These are phyloP conservation scores for Phytophthora ohioensis DNA, from an alignment of 352 stramenopile species.

Conservation along the genomic window DNA sequence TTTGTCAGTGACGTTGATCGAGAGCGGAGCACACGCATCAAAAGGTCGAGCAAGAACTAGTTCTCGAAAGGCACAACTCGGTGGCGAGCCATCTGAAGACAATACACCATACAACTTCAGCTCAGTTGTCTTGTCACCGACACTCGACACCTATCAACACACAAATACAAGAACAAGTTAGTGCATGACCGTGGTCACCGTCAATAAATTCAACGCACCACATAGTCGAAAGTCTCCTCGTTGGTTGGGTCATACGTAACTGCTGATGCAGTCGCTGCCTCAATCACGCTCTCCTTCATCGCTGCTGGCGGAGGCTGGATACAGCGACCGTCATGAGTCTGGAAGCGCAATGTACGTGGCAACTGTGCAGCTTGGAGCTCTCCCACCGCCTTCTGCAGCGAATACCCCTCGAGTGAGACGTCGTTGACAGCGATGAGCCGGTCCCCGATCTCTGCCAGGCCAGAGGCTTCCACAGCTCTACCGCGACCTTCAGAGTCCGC, in stretches of 20 bases:
- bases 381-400: constrained; percentile 50
- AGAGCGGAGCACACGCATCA: constrained; percentile 62
- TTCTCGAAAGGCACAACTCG: constrained; percentile 63
- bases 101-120: constrained; percentile 62
- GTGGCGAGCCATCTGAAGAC: constrained; percentile 60
- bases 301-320: constrained; percentile 16
- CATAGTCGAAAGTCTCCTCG: constrained; percentile 53
- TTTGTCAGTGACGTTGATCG: constrained; percentile 53
- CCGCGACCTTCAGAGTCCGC: constrained; percentile 59
- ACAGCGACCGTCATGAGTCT: constrained; percentile 62
- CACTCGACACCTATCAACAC: constrained; percentile 48
- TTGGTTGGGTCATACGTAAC: constrained; percentile 19
- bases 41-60: constrained; percentile 61
- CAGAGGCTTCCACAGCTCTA: constrained; percentile 66
- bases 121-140: constrained; percentile 53
- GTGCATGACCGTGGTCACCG: background rate
- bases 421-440: constrained; percentile 67
- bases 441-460: constrained; percentile 76
- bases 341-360: constrained; percentile 68
- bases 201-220: constrained; percentile 36
- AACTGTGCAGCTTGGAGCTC: constrained; percentile 47
- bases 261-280: constrained; percentile 22
- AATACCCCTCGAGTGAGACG: constrained; percentile 42
- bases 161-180: constrained; percentile 4
- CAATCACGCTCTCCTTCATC: constrained; percentile 31